Percentiles rank a stretch among this genome's conserved stretches.
Conservation (phyloP, 73 alveolate genomes). For the Paramecium tetraurelia region DNA sequence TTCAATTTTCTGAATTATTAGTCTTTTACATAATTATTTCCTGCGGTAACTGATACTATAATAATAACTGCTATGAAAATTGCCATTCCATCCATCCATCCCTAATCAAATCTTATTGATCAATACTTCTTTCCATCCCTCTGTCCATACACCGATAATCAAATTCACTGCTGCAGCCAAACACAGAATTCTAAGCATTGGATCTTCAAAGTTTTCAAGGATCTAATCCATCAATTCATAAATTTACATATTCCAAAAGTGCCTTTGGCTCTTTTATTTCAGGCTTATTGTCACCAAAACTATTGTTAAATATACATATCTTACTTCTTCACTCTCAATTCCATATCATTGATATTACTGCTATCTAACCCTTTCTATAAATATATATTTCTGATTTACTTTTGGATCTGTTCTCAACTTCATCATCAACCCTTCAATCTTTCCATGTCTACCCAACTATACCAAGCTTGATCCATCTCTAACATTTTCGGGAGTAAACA, state of each 20-base stretch:
- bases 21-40: constrained; percentile 87
- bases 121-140: constrained; percentile 71
- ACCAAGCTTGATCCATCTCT: constrained; percentile 63
- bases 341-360: not conserved
- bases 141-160: constrained; percentile 90
- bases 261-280: constrained; percentile 51
- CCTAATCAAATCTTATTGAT: constrained; percentile 50
- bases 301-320: not conserved
- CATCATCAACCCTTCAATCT: constrained; percentile 67
- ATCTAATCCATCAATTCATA: constrained; percentile 49
- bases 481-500: constrained; percentile 53
- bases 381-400: constrained; percentile 47
- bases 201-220: constrained; percentile 93
- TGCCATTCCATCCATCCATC: constrained; percentile 99
- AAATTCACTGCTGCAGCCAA: constrained; percentile 94
- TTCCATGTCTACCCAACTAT: constrained; percentile 66
- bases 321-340: not conserved
- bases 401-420: constrained; percentile 72
- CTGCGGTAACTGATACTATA: constrained; percentile 89
- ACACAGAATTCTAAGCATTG: constrained; percentile 85
- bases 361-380: constrained; percentile 47
- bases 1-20: constrained; percentile 86
- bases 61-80: constrained; percentile 88
- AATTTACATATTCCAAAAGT: constrained; percentile 51
- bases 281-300: constrained; percentile 63